phyloP scores from a whole-genome alignment of 2,329 filamentous ascomycete species.

The Fusarium veterinarium region DNA sequence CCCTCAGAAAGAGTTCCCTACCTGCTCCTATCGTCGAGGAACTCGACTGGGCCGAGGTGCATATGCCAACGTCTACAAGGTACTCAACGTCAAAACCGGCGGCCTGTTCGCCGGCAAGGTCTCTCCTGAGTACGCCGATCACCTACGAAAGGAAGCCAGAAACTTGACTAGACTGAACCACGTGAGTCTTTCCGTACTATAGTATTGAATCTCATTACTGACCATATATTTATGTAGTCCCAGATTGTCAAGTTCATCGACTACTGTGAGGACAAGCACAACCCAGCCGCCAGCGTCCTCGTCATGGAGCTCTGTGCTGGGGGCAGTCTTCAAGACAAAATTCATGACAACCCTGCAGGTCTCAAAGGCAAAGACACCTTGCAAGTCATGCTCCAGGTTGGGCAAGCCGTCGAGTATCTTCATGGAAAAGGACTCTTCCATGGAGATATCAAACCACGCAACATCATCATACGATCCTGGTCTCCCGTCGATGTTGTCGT shows the following conservation, averaged over 20 bases:
- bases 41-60: slow-evolving; percentile 44
- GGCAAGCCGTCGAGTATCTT: slow-evolving; percentile 44
- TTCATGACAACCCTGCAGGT: slow-evolving; percentile 39
- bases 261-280: slow-evolving; percentile 39
- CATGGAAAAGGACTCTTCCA: slow-evolving; percentile 43
- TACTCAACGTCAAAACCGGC: slow-evolving; percentile 40
- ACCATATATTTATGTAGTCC: slow-evolving; percentile 22
- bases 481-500: slow-evolving; percentile 46
- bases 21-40: slow-evolving; percentile 42
- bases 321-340: slow-evolving; percentile 44
- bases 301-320: slow-evolving; percentile 48
- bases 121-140: slow-evolving; percentile 25
- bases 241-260: slow-evolving; percentile 47
- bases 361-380: slow-evolving; percentile 34
- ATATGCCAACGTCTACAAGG: slow-evolving; percentile 46
- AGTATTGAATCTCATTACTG: not conserved
- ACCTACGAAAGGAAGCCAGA: slow-evolving; percentile 43
- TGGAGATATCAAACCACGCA: slow-evolving; percentile 49
- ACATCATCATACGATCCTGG: slow-evolving; percentile 46
- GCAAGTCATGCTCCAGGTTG: slow-evolving; percentile 38
- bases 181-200: slow-evolving; percentile 30
- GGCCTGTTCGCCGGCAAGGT: slow-evolving; percentile 47
- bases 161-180: slow-evolving; percentile 41
- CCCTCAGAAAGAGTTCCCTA: slow-evolving; percentile 20
- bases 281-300: slow-evolving; percentile 38